Evolutionary conservation across 2,329 filamentous ascomycete species (phyloP), one percentile per base, ranked within the genome.

Genomic region (Myriosclerotinia duriaeana): DNA sequence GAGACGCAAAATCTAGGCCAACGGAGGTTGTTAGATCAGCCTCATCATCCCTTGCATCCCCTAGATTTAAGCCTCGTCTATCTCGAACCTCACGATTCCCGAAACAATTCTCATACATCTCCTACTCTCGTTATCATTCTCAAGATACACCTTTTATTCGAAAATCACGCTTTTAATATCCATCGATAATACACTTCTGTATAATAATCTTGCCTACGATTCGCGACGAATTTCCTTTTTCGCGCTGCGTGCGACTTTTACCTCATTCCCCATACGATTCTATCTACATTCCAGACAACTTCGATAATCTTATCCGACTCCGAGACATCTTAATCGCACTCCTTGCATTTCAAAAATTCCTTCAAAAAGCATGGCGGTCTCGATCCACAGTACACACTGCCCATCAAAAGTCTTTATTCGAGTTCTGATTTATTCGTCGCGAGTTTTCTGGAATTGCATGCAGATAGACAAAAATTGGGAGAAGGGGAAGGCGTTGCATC

Each of bases 381-480:
- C 64, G 72, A 69, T 66, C 66, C 69, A 72, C 72, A 72, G 69
- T 67, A 72, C 70, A 71, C 67, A 69, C 68, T 53, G 64, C 52
- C 38, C 15, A 50, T 63, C 58, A 62, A 53, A 54, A 44, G 46
- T 54, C 61, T 63, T 40, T 26, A 22, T 63, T 36, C 42, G 63
- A 15, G 15, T 52, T 46, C 58, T 34, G 40, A 59, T 59, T 59
- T 61, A 55, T 65, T 46, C 52, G 26, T 55, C 61, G 64, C 55
- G 55, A 38, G 38, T 61, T 61, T 65, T 61, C 36, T 44, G 55
- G 64, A 61, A 53, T 53, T 61, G 38, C 46, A 60, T 40, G 53
- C 63, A 65, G 53, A 65, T 40, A 52, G 3, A 60, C 55, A 34
- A 67, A 52, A 55, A 52, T 48, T 56, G 36, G 65, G 59, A 54